These are phyloP conservation scores for Abortiporus biennis DNA, from an alignment of 1,284 basidiomycete species.

Conservation along the genomic window DNA sequence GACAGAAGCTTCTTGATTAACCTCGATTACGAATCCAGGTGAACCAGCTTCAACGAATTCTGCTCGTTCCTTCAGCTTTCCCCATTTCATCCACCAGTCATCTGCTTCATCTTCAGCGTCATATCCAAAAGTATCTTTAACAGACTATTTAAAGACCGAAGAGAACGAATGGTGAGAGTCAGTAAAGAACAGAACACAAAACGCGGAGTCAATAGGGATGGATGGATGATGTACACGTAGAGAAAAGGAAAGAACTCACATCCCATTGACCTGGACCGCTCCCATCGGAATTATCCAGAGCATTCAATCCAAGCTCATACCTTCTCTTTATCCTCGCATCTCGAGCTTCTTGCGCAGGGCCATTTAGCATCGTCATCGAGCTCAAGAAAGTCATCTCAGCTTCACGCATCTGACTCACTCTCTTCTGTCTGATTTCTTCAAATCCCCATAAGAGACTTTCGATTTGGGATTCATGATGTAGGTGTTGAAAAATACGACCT, in stretches of 20 bases:
- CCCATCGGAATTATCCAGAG: conserved; percentile 13
- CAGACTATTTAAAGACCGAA: conserved; percentile 17
- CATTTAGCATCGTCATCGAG: conserved; percentile 32
- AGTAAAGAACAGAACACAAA: background rate
- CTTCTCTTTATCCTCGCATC: conserved; percentile 29
- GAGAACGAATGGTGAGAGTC: conserved; percentile 6
- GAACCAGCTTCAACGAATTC: conserved; percentile 5
- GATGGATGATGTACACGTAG: background rate
- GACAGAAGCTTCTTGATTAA: background rate
- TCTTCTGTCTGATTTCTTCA: conserved; percentile 35
- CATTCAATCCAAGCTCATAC: conserved; percentile 16
- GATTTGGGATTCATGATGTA: conserved; percentile 33
- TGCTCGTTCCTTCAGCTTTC: conserved; percentile 18
- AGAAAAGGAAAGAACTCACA: conserved; percentile 4
- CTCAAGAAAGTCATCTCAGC: conserved; percentile 32
- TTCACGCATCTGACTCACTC: conserved; percentile 30
- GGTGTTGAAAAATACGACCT: conserved; percentile 39
- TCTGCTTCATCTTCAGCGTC: conserved; percentile 29
- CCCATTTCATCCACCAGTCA: conserved; percentile 33
- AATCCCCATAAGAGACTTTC: conserved; percentile 36
- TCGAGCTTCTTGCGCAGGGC: conserved; percentile 32
- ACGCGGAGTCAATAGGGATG: background rate
- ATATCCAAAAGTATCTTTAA: conserved; percentile 24
- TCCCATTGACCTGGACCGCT: conserved; percentile 6
- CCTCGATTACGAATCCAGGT: background rate